phyloP scores from a whole-genome alignment of 768 basidiomycete genomes.

The Termitomyces sp. region DNA sequence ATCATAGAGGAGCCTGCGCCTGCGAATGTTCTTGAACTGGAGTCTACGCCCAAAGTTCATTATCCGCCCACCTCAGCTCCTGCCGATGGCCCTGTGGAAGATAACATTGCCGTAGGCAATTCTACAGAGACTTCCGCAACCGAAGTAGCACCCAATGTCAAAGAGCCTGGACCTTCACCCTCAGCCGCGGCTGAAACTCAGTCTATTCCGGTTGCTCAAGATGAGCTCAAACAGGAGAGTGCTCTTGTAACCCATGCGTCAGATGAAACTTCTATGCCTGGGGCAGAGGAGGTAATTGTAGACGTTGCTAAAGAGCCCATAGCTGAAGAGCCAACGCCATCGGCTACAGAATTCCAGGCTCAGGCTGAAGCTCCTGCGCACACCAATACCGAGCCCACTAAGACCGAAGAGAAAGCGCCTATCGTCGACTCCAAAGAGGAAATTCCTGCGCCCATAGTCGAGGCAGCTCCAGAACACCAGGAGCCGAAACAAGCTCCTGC shows the following conservation, averaged over 20 bases:
- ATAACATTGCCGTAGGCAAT: neutral
- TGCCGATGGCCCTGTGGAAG: neutral
- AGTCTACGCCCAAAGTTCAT: neutral
- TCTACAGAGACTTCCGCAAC: neutral
- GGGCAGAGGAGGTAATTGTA: neutral
- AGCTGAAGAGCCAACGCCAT: neutral
- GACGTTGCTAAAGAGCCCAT: neutral
- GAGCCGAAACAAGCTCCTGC: neutral
- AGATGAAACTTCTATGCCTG: neutral
- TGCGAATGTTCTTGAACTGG: neutral
- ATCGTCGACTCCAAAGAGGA: neutral
- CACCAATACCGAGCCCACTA: neutral
- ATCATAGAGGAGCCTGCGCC: neutral
- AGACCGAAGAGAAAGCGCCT: neutral
- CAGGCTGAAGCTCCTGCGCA: neutral
- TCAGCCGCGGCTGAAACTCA: neutral
- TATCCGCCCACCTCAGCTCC: neutral
- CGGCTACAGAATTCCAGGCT: neutral
- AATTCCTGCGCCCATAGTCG: neutral
- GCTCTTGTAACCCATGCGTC: neutral
- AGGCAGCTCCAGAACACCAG: neutral
- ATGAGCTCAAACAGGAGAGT: neutral
- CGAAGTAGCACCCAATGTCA: neutral
- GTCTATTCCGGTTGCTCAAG: no score
- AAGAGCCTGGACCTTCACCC: neutral